Percentiles rank a stretch among this genome's conserved stretches.
phyloP scores from a whole-genome alignment of 177 flowering plant genomes.

The Vitis hybrid region DNA sequence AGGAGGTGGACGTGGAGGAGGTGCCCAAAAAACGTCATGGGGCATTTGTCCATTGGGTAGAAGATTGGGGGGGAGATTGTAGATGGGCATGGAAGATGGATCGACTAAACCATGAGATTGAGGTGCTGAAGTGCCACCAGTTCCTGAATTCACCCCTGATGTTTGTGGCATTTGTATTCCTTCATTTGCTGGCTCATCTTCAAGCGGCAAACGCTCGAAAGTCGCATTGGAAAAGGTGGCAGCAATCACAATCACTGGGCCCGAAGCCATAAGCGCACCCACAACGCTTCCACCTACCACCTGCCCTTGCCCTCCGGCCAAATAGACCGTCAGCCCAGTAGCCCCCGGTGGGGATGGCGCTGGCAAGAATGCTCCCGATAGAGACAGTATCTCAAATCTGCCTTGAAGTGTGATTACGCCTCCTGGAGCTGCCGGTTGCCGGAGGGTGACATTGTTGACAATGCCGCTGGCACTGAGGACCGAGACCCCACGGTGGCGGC shows the following conservation, averaged over 20 bases:
- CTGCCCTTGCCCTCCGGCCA: constrained; percentile 89
- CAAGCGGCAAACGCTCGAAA: constrained; percentile 74
- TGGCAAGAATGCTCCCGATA: constrained; percentile 86
- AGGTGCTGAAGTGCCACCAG: constrained; percentile 13
- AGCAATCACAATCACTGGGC: constrained; percentile 84
- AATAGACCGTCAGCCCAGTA: constrained; percentile 68
- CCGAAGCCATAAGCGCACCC: constrained; percentile 78
- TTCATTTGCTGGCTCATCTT: constrained; percentile 43
- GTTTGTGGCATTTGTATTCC: constrained; percentile 27
- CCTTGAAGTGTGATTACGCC: constrained; percentile 72
- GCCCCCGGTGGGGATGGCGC: constrained; percentile 80
- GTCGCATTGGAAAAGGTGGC: constrained; percentile 80
- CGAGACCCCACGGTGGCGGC: constrained; percentile 84
- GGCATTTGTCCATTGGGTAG: constrained; percentile 56
- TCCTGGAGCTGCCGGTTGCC: constrained; percentile 68
- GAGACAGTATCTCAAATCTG: constrained; percentile 77
- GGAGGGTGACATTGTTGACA: constrained; percentile 69
- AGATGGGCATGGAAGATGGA: constrained; percentile 36
- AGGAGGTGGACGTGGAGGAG: constrained; percentile 53
- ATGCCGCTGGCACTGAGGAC: constrained; percentile 79
- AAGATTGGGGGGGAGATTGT: constrained; percentile 54
- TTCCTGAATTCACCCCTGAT: constrained; percentile 22
- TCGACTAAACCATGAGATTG: constrained; percentile 31
- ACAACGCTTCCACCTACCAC: constrained; percentile 85
- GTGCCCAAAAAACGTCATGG: constrained; percentile 55